These are phyloP conservation scores for Scutellaria galericulata DNA, from an alignment of 257 asterid species.

Conservation along the genomic window DNA sequence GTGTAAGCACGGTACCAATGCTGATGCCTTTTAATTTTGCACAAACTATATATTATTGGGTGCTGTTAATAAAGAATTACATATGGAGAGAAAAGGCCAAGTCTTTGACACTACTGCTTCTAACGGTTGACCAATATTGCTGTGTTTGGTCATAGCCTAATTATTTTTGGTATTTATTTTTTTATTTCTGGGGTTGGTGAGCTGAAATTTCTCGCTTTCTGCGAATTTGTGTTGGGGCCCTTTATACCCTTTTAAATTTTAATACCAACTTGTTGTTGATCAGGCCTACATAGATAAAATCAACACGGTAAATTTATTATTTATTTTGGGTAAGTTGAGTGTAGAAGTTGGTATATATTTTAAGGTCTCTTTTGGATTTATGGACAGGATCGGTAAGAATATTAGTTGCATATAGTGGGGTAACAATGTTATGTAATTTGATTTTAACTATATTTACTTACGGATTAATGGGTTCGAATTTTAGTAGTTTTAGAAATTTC, in stretches of 20 bases:
- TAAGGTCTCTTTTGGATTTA: no score
- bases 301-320: no score
- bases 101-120: constrained; percentile 34
- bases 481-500: no score
- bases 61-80: background rate
- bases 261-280: constrained; percentile 16
- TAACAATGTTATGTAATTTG: no score
- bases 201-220: constrained; percentile 39
- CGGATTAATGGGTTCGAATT: no score
- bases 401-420: no score
- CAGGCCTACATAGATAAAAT: no score
- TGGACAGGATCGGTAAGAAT: no score
- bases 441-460: no score
- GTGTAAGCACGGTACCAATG: background rate
- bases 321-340: no score
- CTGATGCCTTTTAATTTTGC: background rate
- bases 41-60: background rate
- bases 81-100: constrained; percentile 26
- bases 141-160: constrained; percentile 30
- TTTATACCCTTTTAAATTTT: background rate
- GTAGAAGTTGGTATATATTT: no score
- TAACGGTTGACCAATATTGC: constrained; percentile 37
- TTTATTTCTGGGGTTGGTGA: constrained; percentile 40
- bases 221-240: constrained; percentile 27
- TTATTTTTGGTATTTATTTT: background rate